Percentiles rank a stretch among this genome's conserved stretches.
phyloP scores from a whole-genome alignment of 1,284 basidiomycete genomes.

The Volvariella surrecta region DNA sequence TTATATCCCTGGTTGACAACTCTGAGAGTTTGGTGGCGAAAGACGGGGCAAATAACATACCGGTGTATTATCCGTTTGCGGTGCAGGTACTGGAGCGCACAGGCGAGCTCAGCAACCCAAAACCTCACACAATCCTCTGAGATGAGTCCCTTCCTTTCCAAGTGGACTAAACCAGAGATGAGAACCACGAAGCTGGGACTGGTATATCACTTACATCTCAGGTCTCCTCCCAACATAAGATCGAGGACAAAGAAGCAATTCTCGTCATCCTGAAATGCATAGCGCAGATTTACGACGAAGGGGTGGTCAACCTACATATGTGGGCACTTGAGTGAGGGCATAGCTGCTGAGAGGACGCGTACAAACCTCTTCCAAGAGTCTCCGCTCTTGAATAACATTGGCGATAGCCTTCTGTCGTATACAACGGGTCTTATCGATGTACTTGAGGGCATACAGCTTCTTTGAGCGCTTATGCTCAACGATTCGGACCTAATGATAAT shows the following conservation, averaged over 20 bases:
- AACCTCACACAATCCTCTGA: slow-evolving; percentile 82
- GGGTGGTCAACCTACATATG: slow-evolving; percentile 79
- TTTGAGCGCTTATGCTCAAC: slow-evolving; percentile 95
- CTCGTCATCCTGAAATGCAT: slow-evolving; percentile 97
- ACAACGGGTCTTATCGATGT: slow-evolving; percentile 93
- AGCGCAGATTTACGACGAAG: slow-evolving; percentile 90
- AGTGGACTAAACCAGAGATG: slow-evolving; percentile 57
- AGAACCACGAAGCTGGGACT: slow-evolving; percentile 15
- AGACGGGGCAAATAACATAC: slow-evolving; percentile 32
- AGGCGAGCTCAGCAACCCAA: slow-evolving; percentile 85
- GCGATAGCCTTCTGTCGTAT: slow-evolving; percentile 90
- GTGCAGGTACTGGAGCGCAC: slow-evolving; percentile 86
- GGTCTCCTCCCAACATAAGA: slow-evolving; percentile 92
- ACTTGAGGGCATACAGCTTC: slow-evolving; percentile 92
- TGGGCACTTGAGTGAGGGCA: slow-evolving; percentile 9
- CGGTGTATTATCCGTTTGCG: slow-evolving; percentile 89
- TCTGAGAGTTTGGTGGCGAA: slow-evolving; percentile 21
- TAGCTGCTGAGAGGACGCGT: slow-evolving; percentile 11
- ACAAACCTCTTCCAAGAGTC: slow-evolving; percentile 80
- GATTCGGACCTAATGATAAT: slow-evolving; percentile 61
- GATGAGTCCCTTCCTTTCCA: slow-evolving; percentile 74
- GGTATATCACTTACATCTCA: slow-evolving; percentile 63
- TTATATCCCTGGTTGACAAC: slow-evolving; percentile 65
- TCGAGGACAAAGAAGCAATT: slow-evolving; percentile 98
- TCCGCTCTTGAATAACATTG: slow-evolving; percentile 90